phyloP scores from a whole-genome alignment of 2,329 filamentous ascomycete species.

The Colletotrichum australisinense region DNA sequence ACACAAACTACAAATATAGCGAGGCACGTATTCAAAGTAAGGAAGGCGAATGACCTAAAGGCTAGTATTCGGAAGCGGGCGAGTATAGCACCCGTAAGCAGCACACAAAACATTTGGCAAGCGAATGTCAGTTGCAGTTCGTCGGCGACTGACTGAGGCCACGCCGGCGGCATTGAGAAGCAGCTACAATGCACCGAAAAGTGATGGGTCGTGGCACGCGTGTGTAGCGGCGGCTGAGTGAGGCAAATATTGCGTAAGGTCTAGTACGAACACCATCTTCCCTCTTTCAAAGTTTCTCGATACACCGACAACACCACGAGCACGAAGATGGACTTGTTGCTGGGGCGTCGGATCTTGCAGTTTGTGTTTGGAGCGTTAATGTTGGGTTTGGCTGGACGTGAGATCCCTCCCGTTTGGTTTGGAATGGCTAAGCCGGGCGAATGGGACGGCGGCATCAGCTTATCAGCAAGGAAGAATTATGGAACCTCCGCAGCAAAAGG shows the following conservation, averaged over 20 bases:
- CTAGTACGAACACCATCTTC: not conserved
- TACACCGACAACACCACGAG: not conserved
- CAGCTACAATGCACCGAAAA: not conserved
- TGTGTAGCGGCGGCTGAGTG: not conserved
- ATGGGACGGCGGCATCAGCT: constrained; percentile 14
- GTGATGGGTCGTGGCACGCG: too few species aligned
- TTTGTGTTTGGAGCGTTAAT: not conserved
- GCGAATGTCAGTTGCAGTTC: not conserved
- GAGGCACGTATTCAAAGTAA: too few species aligned
- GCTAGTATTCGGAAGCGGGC: too few species aligned
- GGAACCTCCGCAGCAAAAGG: not conserved
- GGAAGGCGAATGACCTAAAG: too few species aligned
- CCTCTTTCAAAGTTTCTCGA: not conserved
- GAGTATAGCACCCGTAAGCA: not conserved
- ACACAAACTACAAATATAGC: too few species aligned
- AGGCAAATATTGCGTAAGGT: not conserved
- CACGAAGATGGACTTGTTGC: not conserved
- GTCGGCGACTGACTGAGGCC: not conserved
- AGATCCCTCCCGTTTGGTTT: not conserved
- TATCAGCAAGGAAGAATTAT: constrained; percentile 5
- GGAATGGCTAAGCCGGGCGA: not conserved
- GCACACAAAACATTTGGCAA: not conserved
- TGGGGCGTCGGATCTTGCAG: not conserved
- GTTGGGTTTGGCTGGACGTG: not conserved
- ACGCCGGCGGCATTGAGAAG: not conserved